Evolutionary conservation across 1,139 yeast species (phyloP), one percentile per base, ranked within the genome.

Genomic region (Eremothecium sinecaudum): DNA sequence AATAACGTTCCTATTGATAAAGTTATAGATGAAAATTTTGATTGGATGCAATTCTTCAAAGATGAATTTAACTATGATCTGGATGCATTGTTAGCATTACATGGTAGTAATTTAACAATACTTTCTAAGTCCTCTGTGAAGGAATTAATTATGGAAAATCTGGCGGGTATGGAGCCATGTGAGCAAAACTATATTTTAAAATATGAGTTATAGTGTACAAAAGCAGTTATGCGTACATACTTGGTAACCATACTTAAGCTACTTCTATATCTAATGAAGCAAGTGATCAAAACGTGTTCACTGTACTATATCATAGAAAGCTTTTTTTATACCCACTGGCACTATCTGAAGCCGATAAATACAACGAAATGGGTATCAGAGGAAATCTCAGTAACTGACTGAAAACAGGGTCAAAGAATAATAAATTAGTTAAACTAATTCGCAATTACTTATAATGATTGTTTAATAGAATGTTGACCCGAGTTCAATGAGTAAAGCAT

Each of bases 111-210:
- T 5, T 17, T 15, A 8, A 24, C 18, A 6, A 28, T 28, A 10
- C 21, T 41, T n/a, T 22, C 35, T n/a, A 32, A 26, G 15, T 38
- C 39, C 15, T 30, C 36, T 2, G 24, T 42, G 5, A 52, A 53
- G 31, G 42, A 44, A 22, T 26, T 43, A 31, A 49, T 56, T 20
- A 27, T 53, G 18, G 34, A 43, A n/a, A 32, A 36, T 5, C 34
- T 49, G 18, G 27, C 51, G 4, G 24, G 40, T 6, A 42, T 39
- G n/a, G 58, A 53, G 24, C 59, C 59, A 13, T 35, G 31, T 16
- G 34, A 38, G 4, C 53, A 53, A 32, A 43, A 45, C 30, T 23
- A 33, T 12, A 39, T 53, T n/a, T 30, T 54, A 22, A 49, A 53
- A 35, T 56, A 54, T 35, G 47, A 46, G 34, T 35, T 53, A 13